These are phyloP conservation scores for Talaromyces sp. DNA, from an alignment of 2,329 filamentous ascomycete genomes.

Conservation along the genomic window DNA sequence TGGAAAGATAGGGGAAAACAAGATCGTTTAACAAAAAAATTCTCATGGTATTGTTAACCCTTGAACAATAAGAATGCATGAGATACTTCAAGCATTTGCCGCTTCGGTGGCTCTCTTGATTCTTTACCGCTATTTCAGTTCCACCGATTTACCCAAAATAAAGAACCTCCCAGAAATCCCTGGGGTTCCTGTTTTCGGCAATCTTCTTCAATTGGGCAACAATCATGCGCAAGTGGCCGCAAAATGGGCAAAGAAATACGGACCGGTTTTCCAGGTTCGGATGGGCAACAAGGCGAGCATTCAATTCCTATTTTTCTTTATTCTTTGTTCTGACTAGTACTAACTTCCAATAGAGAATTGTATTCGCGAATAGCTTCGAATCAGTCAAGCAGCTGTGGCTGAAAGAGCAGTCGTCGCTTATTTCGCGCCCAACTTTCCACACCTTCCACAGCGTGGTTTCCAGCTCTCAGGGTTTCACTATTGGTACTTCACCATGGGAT, in stretches of 20 bases:
- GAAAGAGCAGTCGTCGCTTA: conserved; percentile 70
- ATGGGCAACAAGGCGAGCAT: conserved; percentile 58
- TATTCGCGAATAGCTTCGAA: conserved; percentile 76
- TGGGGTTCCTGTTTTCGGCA: conserved; percentile 60
- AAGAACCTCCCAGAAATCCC: conserved; percentile 60
- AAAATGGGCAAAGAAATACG: conserved; percentile 57
- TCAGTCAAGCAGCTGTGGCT: conserved; percentile 70
- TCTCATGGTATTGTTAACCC: neutral
- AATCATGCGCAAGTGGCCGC: conserved; percentile 53
- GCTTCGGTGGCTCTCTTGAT: conserved; percentile 25
- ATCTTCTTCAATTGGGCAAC: conserved; percentile 56
- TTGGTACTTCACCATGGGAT: conserved; percentile 80
- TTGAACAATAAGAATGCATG: neutral
- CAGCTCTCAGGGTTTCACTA: conserved; percentile 72
- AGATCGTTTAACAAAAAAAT: neutral
- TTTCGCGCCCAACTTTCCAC: conserved; percentile 72
- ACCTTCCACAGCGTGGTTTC: conserved; percentile 79
- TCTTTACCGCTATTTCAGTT: conserved; percentile 39
- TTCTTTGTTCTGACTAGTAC: conserved; percentile 12
- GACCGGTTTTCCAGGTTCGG: conserved; percentile 59
- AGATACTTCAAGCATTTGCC: neutral
- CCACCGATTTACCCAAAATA: conserved; percentile 57
- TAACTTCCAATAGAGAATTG: conserved; percentile 50
- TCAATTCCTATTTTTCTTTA: conserved; percentile 22
- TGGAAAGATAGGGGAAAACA: neutral